These are phyloP conservation scores for Hordeum marinum DNA, from an alignment of 176 grass and related monocot genomes.

Conservation along the genomic window DNA sequence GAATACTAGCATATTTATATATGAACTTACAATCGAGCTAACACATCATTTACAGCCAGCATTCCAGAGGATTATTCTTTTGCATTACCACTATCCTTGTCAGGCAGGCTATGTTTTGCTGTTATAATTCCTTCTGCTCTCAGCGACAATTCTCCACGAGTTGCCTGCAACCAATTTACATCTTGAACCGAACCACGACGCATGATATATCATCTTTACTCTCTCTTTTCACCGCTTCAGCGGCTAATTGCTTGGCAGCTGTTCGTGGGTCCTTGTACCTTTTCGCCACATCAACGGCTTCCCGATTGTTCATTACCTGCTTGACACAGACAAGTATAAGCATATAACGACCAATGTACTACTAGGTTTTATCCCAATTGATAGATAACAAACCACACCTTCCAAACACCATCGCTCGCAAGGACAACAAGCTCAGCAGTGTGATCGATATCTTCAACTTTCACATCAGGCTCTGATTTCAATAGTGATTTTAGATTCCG, in stretches of 20 bases:
- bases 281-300: slow-evolving; percentile 65
- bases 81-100: background rate
- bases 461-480: slow-evolving; percentile 72
- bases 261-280: slow-evolving; percentile 65
- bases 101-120: slow-evolving; percentile 17
- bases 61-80: slow-evolving; percentile 24
- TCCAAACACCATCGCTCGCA: slow-evolving; percentile 83
- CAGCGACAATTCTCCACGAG: background rate
- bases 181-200: slow-evolving; percentile 74
- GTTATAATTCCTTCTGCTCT: background rate
- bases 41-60: slow-evolving; percentile 41
- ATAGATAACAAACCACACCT: slow-evolving; percentile 46
- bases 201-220: slow-evolving; percentile 93
- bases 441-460: slow-evolving; percentile 51
- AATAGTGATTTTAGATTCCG: slow-evolving; percentile 72
- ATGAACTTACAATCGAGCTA: slow-evolving; percentile 32
- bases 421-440: slow-evolving; percentile 68
- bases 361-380: slow-evolving; percentile 7
- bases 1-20: slow-evolving; percentile 35
- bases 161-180: slow-evolving; percentile 21
- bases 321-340: slow-evolving; percentile 20
- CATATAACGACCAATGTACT: background rate
- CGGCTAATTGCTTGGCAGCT: slow-evolving; percentile 59
- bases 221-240: slow-evolving; percentile 58
- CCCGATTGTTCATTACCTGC: slow-evolving; percentile 67